Evolutionary conservation across 768 basidiomycete species (phyloP).

Genomic region (Lactarius sp.): DNA sequence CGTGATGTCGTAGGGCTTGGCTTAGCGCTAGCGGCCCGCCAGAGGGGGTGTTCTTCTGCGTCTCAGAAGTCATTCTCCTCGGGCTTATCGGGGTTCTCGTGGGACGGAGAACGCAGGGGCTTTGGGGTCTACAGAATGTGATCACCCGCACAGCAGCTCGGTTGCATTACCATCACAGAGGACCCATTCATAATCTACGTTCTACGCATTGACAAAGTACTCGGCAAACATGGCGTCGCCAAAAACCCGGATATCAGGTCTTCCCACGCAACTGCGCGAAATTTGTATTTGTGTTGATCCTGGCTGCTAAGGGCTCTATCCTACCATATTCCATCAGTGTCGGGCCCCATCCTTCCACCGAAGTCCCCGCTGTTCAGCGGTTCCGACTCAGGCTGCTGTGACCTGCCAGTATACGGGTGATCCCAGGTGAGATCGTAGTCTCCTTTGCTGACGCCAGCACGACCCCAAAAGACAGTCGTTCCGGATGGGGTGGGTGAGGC

Average conservation of each 20-base stretch:
- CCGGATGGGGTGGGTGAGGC: no score
- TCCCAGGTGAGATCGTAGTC: no score
- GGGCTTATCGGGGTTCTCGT: slow-evolving; percentile 36
- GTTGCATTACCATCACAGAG: background rate
- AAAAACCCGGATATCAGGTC: background rate
- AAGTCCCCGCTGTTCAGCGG: background rate
- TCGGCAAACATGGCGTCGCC: background rate
- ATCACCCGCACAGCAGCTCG: background rate
- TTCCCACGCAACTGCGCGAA: background rate
- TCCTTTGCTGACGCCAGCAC: no score
- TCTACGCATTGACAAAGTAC: background rate
- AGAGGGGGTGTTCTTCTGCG: slow-evolving; percentile 26
- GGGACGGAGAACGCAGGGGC: slow-evolving; percentile 66
- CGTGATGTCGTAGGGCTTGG: slow-evolving; percentile 83
- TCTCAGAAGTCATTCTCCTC: background rate
- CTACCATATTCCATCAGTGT: no score
- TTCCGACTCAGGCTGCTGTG: background rate
- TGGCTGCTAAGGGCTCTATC: no score
- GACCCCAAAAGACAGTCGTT: no score
- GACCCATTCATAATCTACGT: background rate
- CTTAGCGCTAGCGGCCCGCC: slow-evolving; percentile 69
- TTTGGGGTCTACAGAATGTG: slow-evolving; percentile 93
- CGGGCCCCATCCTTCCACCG: background rate
- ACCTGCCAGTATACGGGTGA: no score
- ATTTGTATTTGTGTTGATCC: no score